These are phyloP conservation scores for Triglochin maritima DNA, from an alignment of 106 monocot genomes.

Conservation along the genomic window DNA sequence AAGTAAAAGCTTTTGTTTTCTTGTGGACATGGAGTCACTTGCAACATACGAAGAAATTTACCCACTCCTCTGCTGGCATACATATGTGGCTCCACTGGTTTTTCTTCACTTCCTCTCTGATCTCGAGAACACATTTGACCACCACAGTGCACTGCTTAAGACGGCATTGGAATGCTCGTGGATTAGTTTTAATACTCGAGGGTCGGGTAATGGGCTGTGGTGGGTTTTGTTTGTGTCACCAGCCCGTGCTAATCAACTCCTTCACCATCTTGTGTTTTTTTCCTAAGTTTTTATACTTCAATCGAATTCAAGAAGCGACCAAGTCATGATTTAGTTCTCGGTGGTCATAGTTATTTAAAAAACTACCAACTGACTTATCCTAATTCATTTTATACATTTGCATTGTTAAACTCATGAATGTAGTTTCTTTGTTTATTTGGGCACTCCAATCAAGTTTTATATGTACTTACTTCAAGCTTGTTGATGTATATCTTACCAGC, in stretches of 20 bases:
- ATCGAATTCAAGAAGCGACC: background rate
- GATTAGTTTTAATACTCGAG: background rate
- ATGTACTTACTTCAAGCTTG: no score
- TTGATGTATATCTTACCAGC: no score
- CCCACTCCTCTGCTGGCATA: background rate
- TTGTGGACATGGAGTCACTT: background rate
- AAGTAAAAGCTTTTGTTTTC: background rate
- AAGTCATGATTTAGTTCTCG: background rate
- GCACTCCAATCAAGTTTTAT: no score
- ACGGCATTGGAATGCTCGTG: conserved; percentile 8
- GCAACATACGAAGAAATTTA: background rate
- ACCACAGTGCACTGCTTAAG: conserved; percentile 3
- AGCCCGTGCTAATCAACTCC: background rate
- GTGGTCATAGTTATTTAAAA: background rate
- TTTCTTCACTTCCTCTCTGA: background rate
- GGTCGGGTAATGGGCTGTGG: background rate
- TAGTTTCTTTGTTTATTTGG: no score
- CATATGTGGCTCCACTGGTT: background rate
- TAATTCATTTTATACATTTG: no score
- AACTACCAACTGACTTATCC: background rate
- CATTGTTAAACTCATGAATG: no score
- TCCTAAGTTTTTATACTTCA: background rate
- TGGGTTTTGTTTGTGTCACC: background rate
- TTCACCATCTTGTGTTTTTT: background rate
- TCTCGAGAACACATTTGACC: conserved; percentile 9